Evolutionary conservation across 176 grass and related monocot species (phyloP), one percentile per base, ranked within the genome.

Genomic region (Eragrostis nindensis): DNA sequence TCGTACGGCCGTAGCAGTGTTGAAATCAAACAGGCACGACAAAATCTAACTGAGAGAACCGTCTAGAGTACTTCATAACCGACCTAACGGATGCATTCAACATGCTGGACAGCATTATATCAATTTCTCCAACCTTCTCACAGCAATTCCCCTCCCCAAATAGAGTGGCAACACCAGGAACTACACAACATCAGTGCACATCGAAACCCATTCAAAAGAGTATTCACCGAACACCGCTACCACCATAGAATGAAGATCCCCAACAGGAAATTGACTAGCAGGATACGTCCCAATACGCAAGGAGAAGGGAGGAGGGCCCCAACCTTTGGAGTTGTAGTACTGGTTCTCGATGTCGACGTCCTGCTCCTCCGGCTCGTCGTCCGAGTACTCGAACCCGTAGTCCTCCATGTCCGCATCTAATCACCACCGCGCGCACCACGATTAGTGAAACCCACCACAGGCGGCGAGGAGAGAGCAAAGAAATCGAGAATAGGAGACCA

Each of bases 331-430:
- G 71, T 99, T 99, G 86, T 99, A 99, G 68, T 99, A 99, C 71
- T 99, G 96, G 66, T 99, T 99, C 96, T 99, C 96, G 27, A 99
- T 99, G 73, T 99, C 96, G 69, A 99, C 96, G 70, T 99, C 96
- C 85, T 95, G 92, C 81, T 99, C 92, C 83, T 99, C 92, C 16
- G 88, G 88, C 83, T 99, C 96, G 8, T 99, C 96, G 12, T 99
- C 96, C 2, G 96, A 99, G 73, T 99, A 99, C 88, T 99, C 96
- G 44, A 99, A 99, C 26, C 96, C 96, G 69, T 99, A 99, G 29
- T 99, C 96, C 82, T 99, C 96, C 96, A 99, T 99, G 70, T 99
- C 96, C 15, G 92, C 92, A 91, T 99, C 96, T 98, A 71, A 79
- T 55, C 36, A 70, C 29, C 52, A 53, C 22, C 21, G 71, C 16